Conservation (phyloP, 1,284 basidiomycete species). For the Ustilago vetiveriae region DNA sequence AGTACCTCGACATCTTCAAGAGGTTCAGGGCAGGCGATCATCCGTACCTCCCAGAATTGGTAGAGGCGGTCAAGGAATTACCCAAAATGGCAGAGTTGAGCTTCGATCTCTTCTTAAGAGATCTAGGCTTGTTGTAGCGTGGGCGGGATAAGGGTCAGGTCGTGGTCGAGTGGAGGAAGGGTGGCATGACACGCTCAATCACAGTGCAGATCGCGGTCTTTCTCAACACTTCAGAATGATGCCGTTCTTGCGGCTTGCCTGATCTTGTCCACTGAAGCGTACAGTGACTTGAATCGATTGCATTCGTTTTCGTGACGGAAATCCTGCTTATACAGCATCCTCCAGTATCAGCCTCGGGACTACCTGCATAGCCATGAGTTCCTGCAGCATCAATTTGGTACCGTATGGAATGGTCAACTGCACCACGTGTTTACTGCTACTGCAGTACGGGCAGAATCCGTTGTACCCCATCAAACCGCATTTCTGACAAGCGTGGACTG, state of each 20-base stretch:
- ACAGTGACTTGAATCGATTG: background rate
- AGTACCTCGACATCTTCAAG: constrained; percentile 53
- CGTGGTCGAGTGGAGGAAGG: too few relatives aligned
- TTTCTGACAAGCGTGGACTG: constrained; percentile 92
- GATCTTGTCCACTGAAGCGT: too few relatives aligned
- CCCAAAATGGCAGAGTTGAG: constrained; percentile 46
- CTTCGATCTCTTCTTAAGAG: constrained; percentile 36
- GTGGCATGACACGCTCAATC: too few relatives aligned
- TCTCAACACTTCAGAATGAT: background rate
- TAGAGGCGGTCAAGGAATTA: constrained; percentile 52
- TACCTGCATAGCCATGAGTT: constrained; percentile 74
- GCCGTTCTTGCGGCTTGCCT: background rate
- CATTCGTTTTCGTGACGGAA: too few relatives aligned
- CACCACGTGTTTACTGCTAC: constrained; percentile 93
- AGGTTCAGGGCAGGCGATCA: constrained; percentile 52
- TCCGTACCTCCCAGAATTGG: constrained; percentile 45
- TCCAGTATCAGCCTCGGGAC: constrained; percentile 69
- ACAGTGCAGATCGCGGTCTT: too few relatives aligned
- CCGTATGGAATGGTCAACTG: constrained; percentile 98
- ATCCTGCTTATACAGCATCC: constrained; percentile 27
- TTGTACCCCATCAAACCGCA: constrained; percentile 96
- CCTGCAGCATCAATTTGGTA: constrained; percentile 95
- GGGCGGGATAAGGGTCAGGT: too few relatives aligned
- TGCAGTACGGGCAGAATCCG: constrained; percentile 74
- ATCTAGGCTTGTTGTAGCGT: constrained; percentile 44